Base-by-base conservation (phyloP, 139 green algal species). In the Edaphochlamys debaryana region DNA sequence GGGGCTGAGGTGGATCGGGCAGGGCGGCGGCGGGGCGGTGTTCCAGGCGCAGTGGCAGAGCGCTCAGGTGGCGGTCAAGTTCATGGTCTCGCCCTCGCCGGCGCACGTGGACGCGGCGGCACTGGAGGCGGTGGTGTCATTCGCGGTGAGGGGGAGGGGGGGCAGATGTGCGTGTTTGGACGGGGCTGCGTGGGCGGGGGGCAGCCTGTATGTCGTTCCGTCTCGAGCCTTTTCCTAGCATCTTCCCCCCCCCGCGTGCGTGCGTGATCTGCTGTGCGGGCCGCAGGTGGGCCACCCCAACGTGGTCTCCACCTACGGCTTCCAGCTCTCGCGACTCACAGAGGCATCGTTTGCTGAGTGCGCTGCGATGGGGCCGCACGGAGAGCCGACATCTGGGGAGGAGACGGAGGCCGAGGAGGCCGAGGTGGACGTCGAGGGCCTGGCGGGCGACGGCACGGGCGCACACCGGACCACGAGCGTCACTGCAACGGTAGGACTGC, bases 41-140 rank as follows among this genome's bases (percentile, higher is more conserved):
- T 82, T 82, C 76, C 56, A 63, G 56, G 56, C n/a, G 56, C 36
- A 72, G 40, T 81, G 75, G 75, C 75, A 81, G 58, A 60, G 75
- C 60, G 75, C 75, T 6, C 60, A 9, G 2, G 75, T 81, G 58
- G 75, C 75, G 0, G 75, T 81, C 38, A 81, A 81, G 75, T 72
- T 71, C 20, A 17, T 81, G 60, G 30, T 81, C 29, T 22, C 22
- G 1, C 37, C 45, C 2, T 22, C 60, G 15, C 23, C 37, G 2
- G 67, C n/a, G 38, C 36, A 17, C n/a, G 32, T 63, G n/a, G 50
- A 79, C 37, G 54, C 52, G 8, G 11, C 63, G 58, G 74, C 58
- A n/a, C 60, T 81, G 60, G 75, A 81, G 60, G 75, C 50, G 0
- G 42, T 69, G 38, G 56, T 81, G 30, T 72, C 60, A 41, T 54